These are phyloP conservation scores for Ophiostoma australiae DNA, from an alignment of 2,329 filamentous ascomycete species.

Conservation along the genomic window DNA sequence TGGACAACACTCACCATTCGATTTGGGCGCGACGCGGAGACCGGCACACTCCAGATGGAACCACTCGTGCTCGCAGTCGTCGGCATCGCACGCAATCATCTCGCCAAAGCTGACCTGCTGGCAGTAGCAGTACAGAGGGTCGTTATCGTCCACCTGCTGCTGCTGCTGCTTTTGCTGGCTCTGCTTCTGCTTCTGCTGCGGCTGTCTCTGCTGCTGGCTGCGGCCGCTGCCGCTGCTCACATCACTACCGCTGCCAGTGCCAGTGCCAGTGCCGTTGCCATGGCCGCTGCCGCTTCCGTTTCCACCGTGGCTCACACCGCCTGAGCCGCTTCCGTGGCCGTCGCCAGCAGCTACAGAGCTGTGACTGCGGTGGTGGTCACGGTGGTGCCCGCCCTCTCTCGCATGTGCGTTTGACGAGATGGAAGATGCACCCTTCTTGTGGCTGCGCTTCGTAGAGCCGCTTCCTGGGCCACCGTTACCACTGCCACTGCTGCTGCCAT, in stretches of 20 bases:
- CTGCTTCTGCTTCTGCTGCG: slow-evolving; percentile 19
- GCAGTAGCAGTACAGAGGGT: slow-evolving; percentile 74
- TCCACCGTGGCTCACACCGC: slow-evolving; percentile 17
- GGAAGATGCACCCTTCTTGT: slow-evolving; percentile 53
- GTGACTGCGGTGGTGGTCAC: slow-evolving; percentile 18
- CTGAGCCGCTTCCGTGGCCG: slow-evolving; percentile 17
- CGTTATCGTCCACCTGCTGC: slow-evolving; percentile 59
- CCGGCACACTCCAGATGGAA: slow-evolving; percentile 81
- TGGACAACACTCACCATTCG: slow-evolving; percentile 56
- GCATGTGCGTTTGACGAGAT: slow-evolving; percentile 26
- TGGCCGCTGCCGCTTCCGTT: slow-evolving; percentile 20
- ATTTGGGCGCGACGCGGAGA: slow-evolving; percentile 69
- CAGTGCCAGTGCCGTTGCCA: slow-evolving; percentile 15
- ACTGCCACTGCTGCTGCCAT: slow-evolving; percentile 3
- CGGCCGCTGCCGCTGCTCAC: slow-evolving; percentile 23
- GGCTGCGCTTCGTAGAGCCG: slow-evolving; percentile 48
- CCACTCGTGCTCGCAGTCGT: slow-evolving; percentile 71
- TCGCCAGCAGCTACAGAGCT: slow-evolving; percentile 20
- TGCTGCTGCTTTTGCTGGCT: slow-evolving; percentile 35
- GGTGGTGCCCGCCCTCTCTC: slow-evolving; percentile 27
- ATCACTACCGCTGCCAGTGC: slow-evolving; percentile 20
- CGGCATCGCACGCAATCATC: slow-evolving; percentile 77
- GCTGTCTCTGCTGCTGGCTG: slow-evolving; percentile 16
- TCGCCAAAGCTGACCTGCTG: slow-evolving; percentile 75
- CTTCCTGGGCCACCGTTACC: slow-evolving; percentile 31